Conservation (phyloP, 352 stramenopile species). For the Pythium periplocum region DNA sequence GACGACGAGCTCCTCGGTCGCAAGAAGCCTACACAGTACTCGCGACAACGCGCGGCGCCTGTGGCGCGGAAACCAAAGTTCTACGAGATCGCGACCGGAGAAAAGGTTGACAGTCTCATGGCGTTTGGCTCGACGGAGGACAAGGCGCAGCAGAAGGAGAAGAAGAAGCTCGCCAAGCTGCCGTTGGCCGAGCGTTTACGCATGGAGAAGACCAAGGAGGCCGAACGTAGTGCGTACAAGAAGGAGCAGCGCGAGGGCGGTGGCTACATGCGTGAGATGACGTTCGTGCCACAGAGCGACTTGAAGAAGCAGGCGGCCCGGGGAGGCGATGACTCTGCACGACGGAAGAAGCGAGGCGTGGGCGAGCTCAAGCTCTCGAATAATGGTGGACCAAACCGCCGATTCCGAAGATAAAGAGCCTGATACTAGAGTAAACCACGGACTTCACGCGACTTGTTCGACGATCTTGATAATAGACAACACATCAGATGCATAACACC, state of each 20-base stretch:
- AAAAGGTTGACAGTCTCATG: conserved; percentile 80
- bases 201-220: conserved; percentile 66
- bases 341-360: conserved; percentile 78
- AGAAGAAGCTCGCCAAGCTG: conserved; percentile 74
- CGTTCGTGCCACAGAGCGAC: conserved; percentile 65
- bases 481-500: no score
- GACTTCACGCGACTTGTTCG: no score
- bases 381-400: conserved; percentile 31
- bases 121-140: conserved; percentile 66
- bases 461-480: no score
- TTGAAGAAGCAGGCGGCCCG: conserved; percentile 39
- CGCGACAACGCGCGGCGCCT: conserved; percentile 3
- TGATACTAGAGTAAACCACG: no score
- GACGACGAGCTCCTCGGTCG: conserved; percentile 27
- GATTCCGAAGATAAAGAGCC: conserved; percentile 46
- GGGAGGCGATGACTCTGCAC: conserved; percentile 10
- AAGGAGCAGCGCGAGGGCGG: conserved; percentile 69
- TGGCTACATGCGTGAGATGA: conserved; percentile 83
- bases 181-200: conserved; percentile 72
- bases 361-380: conserved; percentile 65
- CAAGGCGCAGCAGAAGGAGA: conserved; percentile 62
- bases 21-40: conserved; percentile 10
- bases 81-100: conserved; percentile 81
- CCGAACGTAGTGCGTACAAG: conserved; percentile 78
- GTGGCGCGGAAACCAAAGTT: conserved; percentile 63